Conservation (phyloP, 2,329 filamentous ascomycete species). For the Ophiocordyceps sinensis region DNA sequence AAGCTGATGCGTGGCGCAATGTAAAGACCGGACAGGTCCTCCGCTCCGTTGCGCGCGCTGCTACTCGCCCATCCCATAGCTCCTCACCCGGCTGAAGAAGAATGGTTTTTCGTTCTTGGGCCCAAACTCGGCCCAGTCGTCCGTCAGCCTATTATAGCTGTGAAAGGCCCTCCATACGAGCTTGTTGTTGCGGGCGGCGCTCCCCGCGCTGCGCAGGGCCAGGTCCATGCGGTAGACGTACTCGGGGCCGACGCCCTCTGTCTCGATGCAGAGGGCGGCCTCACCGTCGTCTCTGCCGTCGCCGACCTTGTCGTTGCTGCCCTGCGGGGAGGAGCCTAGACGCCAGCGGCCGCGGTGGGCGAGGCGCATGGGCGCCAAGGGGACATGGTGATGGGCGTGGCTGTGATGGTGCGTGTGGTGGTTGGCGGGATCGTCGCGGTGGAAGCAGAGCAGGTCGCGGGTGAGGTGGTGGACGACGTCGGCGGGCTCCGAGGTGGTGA, state of each 20-base stretch:
- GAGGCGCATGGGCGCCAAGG: slow-evolving; percentile 48
- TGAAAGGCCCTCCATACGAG: slow-evolving; percentile 80
- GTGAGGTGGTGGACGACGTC: slow-evolving; percentile 79
- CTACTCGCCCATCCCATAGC: slow-evolving; percentile 36
- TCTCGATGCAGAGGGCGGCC: slow-evolving; percentile 68
- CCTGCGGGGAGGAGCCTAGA: slow-evolving; percentile 15
- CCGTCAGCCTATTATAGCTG: slow-evolving; percentile 78
- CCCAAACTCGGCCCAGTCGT: slow-evolving; percentile 76
- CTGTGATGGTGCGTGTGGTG: slow-evolving; percentile 1
- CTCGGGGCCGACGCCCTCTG: slow-evolving; percentile 62
- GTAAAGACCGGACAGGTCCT: too few relatives aligned
- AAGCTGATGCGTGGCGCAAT: too few relatives aligned
- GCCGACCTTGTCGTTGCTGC: background rate
- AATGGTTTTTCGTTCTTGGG: slow-evolving; percentile 50
- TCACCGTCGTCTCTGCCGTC: slow-evolving; percentile 23
- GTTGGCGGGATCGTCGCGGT: slow-evolving; percentile 13
- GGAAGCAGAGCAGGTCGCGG: slow-evolving; percentile 46
- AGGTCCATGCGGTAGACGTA: slow-evolving; percentile 81
- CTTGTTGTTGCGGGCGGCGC: slow-evolving; percentile 66
- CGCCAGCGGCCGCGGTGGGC: slow-evolving; percentile 46
- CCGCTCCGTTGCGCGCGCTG: too few relatives aligned
- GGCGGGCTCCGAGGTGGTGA: slow-evolving; percentile 68
- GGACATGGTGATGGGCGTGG: slow-evolving; percentile 5
- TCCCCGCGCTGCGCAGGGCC: slow-evolving; percentile 48
- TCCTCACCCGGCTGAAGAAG: slow-evolving; percentile 52